These are phyloP conservation scores for Tremella yokohamensis DNA, from an alignment of 768 basidiomycete genomes.

Conservation along the genomic window DNA sequence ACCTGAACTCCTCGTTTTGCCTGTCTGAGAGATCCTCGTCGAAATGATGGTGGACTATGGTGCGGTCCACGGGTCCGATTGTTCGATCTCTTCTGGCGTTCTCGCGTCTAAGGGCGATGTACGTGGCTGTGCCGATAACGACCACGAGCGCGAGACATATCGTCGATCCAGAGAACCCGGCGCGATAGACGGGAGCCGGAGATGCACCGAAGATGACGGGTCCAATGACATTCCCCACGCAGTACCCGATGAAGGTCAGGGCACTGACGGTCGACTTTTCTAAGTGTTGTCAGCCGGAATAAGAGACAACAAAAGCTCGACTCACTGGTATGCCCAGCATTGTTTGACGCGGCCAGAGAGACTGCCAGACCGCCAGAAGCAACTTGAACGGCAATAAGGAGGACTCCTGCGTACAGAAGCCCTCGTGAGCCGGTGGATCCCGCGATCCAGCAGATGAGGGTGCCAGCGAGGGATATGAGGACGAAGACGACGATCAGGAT, in stretches of 20 bases:
- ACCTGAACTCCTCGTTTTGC: too few species aligned
- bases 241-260: background rate
- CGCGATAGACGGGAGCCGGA: background rate
- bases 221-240: background rate
- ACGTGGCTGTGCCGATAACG: background rate
- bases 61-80: too few species aligned
- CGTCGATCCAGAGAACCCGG: background rate
- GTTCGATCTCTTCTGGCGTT: background rate
- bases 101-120: background rate
- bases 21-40: too few species aligned
- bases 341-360: constrained; percentile 3
- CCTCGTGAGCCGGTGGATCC: background rate
- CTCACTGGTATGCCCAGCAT: constrained; percentile 2
- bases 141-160: background rate
- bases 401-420: background rate
- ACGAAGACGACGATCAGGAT: background rate
- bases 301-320: too few species aligned
- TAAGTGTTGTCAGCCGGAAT: background rate
- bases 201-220: background rate
- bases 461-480: constrained; percentile 3
- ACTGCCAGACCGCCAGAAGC: constrained; percentile 1
- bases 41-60: too few species aligned
- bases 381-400: background rate
- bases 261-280: constrained; percentile 2
- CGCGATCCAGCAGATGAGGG: constrained; percentile 1